Evolutionary conservation across 2,329 filamentous ascomycete genomes (phyloP).

Genomic region (Hymenoscyphus fructigenus): DNA sequence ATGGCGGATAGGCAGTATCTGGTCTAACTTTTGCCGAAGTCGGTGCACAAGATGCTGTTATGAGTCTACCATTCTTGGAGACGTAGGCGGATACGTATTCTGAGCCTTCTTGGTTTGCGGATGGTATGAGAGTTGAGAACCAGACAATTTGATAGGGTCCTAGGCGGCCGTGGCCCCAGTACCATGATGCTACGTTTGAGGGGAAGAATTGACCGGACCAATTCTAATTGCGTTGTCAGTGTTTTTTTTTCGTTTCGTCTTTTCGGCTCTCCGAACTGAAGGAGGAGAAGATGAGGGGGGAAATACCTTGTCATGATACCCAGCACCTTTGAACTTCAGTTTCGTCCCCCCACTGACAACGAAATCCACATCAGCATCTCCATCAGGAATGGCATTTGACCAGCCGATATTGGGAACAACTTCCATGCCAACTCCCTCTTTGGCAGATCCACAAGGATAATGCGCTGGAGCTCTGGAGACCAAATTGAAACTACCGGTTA

Average conservation of each 20-base stretch:
- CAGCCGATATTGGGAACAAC: conserved; percentile 40
- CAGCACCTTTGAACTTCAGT: conserved; percentile 40
- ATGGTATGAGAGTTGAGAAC: conserved; percentile 38
- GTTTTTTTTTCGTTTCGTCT: too few relatives aligned
- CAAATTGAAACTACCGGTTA: conserved; percentile 19
- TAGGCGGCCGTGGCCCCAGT: conserved; percentile 45
- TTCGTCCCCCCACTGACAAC: conserved; percentile 27
- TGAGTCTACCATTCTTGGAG: conserved; percentile 32
- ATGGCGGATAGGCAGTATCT: conserved; percentile 6
- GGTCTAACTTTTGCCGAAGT: conserved; percentile 23
- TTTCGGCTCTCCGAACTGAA: too few relatives aligned
- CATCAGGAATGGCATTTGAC: conserved; percentile 40
- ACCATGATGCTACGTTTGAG: conserved; percentile 39
- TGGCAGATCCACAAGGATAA: conserved; percentile 30
- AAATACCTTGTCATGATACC: conserved; percentile 46
- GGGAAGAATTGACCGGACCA: conserved; percentile 42
- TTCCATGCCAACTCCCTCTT: conserved; percentile 24
- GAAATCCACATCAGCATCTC: conserved; percentile 33
- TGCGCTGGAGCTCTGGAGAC: conserved; percentile 24
- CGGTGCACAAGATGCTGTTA: conserved; percentile 31
- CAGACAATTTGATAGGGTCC: conserved; percentile 46
- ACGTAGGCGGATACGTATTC: conserved; percentile 35
- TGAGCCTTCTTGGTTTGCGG: conserved; percentile 22
- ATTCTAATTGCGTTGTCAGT: conserved; percentile 36
- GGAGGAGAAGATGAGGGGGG: too few relatives aligned